These are phyloP conservation scores for Fusarium torulosum DNA, from an alignment of 2,329 filamentous ascomycete genomes.

Conservation along the genomic window DNA sequence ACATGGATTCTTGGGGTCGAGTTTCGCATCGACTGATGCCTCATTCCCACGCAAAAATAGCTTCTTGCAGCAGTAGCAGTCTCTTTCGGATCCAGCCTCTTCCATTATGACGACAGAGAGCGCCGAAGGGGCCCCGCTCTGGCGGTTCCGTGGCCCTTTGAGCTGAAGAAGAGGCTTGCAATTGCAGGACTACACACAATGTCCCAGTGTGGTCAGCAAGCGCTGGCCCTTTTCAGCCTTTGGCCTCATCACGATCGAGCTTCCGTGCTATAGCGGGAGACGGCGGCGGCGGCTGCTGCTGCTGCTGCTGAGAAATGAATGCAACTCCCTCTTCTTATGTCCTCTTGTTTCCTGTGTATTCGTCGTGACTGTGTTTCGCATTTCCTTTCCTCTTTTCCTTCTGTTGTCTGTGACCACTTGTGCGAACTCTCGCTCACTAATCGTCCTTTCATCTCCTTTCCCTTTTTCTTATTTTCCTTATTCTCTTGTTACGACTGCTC, in stretches of 20 bases:
- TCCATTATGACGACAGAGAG: conserved; percentile 32
- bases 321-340: conserved; percentile 32
- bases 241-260: conserved; percentile 3
- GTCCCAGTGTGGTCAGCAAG: conserved; percentile 31
- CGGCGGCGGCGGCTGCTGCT: conserved; percentile 32
- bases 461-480: conserved; percentile 11
- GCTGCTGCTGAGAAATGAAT: conserved; percentile 27
- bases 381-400: conserved; percentile 26
- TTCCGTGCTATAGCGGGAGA: conserved; percentile 16
- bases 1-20: conserved; percentile 32
- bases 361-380: conserved; percentile 33
- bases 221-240: conserved; percentile 28
- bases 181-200: conserved; percentile 36
- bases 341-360: conserved; percentile 27
- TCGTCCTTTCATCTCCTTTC: conserved; percentile 22
- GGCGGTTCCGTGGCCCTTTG: conserved; percentile 31
- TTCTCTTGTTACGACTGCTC: conserved; percentile 39
- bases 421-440: conserved; percentile 16
- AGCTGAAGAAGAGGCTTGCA: conserved; percentile 42
- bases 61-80: conserved; percentile 30
- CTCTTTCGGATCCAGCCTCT: conserved; percentile 18
- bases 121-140: conserved; percentile 28
- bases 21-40: conserved; percentile 31
- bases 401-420: conserved; percentile 28
- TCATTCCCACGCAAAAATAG: conserved; percentile 33